Evolutionary conservation across 2,329 filamentous ascomycete genomes (phyloP).

Genomic region (Colletotrichum falcatum): DNA sequence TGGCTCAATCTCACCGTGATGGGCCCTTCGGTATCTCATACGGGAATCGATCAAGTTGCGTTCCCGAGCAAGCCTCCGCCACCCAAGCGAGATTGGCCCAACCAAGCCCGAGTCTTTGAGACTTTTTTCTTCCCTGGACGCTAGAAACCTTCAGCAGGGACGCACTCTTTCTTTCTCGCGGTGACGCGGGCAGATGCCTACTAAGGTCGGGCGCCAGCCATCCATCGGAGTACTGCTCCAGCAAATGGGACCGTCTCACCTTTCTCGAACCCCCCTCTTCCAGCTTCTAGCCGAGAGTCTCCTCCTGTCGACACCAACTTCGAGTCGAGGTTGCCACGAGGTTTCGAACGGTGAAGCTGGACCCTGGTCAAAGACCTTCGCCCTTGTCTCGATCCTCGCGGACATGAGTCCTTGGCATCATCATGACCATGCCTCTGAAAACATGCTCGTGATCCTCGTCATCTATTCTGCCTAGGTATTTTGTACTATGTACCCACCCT

Average conservation of each 20-base stretch:
- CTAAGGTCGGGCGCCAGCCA: slow-evolving; percentile 19
- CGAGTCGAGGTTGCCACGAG: slow-evolving; percentile 25
- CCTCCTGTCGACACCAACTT: slow-evolving; percentile 5
- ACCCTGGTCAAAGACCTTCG: slow-evolving; percentile 13
- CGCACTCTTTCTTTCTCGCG: neutral
- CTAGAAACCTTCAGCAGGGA: slow-evolving; percentile 7
- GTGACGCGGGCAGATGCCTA: slow-evolving; percentile 2
- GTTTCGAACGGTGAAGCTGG: slow-evolving; percentile 2
- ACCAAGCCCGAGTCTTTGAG: slow-evolving; percentile 2
- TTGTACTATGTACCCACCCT: neutral
- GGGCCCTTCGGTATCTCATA: slow-evolving; percentile 31
- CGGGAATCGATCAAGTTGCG: slow-evolving; percentile 31
- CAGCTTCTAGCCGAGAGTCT: neutral
- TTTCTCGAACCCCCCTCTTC: neutral
- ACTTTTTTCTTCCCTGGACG: neutral
- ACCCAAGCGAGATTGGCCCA: slow-evolving; percentile 27
- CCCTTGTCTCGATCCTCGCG: slow-evolving; percentile 17
- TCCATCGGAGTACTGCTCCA: too few species aligned
- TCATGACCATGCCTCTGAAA: slow-evolving; percentile 7
- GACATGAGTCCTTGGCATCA: slow-evolving; percentile 9
- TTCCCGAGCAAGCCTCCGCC: slow-evolving; percentile 21
- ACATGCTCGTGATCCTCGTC: slow-evolving; percentile 16
- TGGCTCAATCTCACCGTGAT: slow-evolving; percentile 6
- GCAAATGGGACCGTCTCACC: too few species aligned
- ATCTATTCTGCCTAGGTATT: neutral